Percentiles rank a stretch among this genome's conserved stretches.
Conservation (phyloP, 306 rosid genomes). For the Nissolia schottii region DNA sequence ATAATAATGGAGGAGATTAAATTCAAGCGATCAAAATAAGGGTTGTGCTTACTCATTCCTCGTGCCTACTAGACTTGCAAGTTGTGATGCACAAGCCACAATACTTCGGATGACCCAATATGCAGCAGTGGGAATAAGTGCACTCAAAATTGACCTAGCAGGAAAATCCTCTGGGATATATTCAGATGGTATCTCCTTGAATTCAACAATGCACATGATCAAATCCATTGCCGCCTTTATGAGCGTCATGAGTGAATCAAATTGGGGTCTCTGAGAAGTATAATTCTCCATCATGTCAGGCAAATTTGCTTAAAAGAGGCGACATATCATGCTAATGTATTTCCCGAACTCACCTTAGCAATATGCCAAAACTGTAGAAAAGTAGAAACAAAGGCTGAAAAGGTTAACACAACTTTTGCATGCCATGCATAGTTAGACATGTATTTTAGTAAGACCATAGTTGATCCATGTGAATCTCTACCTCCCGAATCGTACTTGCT, state of each 20-base stretch:
- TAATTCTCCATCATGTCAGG: conserved; percentile 49
- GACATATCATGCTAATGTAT: conserved; percentile 69
- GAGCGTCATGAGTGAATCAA: conserved; percentile 55
- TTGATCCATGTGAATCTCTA: conserved; percentile 65
- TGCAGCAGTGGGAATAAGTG: conserved; percentile 75
- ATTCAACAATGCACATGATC: conserved; percentile 52
- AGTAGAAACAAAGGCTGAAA: conserved; percentile 83
- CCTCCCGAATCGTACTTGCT: too few species aligned
- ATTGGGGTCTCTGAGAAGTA: conserved; percentile 29
- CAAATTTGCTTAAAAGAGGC: conserved; percentile 68
- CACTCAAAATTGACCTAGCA: conserved; percentile 50
- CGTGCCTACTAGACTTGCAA: conserved; percentile 52
- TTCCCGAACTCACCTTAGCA: conserved; percentile 45
- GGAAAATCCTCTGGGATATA: conserved; percentile 67
- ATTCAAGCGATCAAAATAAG: too few species aligned
- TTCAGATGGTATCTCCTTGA: conserved; percentile 54
- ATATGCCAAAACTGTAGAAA: conserved; percentile 71
- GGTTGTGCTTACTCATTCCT: conserved; percentile 71
- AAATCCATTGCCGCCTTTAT: conserved; percentile 47
- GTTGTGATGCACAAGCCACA: conserved; percentile 65
- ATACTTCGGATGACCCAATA: conserved; percentile 73
- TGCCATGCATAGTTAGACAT: conserved; percentile 78
- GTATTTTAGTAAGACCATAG: conserved; percentile 53
- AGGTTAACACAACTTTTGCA: conserved; percentile 70
- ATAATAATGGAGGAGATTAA: too few species aligned